These are phyloP conservation scores for Cornus kousa DNA, from an alignment of 148 eudicot genomes.

Conservation along the genomic window DNA sequence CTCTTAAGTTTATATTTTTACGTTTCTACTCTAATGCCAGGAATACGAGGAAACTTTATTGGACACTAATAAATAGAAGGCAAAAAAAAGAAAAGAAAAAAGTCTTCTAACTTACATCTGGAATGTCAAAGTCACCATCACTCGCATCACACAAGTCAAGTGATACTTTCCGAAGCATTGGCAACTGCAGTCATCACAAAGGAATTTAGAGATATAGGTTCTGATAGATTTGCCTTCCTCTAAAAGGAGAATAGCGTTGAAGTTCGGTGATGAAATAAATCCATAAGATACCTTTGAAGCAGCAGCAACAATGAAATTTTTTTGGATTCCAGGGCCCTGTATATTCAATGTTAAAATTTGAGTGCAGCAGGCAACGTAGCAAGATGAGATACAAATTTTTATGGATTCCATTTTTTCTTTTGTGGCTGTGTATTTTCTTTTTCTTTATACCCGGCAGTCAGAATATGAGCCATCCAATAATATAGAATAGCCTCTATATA, in stretches of 20 bases:
- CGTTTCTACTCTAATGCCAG: background rate
- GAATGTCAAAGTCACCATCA: conserved; percentile 73
- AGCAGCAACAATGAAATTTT: conserved; percentile 53
- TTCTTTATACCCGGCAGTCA: too few species aligned
- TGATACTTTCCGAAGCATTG: conserved; percentile 83
- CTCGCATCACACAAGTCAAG: conserved; percentile 78
- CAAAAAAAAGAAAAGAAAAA: background rate
- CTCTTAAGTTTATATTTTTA: too few species aligned
- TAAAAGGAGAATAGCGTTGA: background rate
- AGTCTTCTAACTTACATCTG: conserved; percentile 49
- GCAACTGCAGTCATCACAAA: conserved; percentile 51
- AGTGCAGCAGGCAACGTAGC: conserved; percentile 5
- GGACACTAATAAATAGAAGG: background rate
- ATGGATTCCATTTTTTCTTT: background rate
- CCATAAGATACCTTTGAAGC: conserved; percentile 48
- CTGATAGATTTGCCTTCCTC: background rate
- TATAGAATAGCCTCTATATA: too few species aligned
- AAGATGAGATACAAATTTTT: background rate
- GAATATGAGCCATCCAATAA: too few species aligned
- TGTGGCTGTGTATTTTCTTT: too few species aligned
- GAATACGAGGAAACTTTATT: background rate
- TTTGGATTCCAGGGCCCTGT: conserved; percentile 76
- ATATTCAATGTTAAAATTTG: conserved; percentile 8
- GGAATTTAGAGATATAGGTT: background rate
- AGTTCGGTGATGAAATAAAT: background rate